A percentile compares a stretch with the other conserved stretches of the same genome.
phyloP scores from a whole-genome alignment of 169 alveolate genomes.

The Cryptosporidium parvum region DNA sequence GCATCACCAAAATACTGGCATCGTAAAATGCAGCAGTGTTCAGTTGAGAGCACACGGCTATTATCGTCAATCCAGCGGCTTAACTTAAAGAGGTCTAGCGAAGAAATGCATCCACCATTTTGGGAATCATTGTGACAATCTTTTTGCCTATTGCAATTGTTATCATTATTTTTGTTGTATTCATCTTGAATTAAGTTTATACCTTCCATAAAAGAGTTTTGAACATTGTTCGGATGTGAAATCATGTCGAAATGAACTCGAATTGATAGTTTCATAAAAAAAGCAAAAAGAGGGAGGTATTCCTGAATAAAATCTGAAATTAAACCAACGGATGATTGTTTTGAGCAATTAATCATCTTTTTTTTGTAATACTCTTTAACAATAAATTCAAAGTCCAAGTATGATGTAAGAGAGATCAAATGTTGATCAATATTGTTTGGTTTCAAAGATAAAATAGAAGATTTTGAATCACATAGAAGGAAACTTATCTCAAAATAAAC shows the following conservation, averaged over 20 bases:
- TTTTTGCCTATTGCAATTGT: not conserved
- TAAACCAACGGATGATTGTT: not conserved
- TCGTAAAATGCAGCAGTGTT: constrained; percentile 50
- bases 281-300: constrained; percentile 26
- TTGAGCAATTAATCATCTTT: not conserved
- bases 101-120: not conserved
- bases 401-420: not conserved
- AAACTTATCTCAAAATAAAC: constrained; percentile 35
- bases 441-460: not conserved
- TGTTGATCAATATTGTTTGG: not conserved
- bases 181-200: not conserved
- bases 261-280: constrained; percentile 24
- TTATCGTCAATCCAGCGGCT: constrained; percentile 34
- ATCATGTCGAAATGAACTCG: constrained; percentile 47
- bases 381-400: constrained; percentile 34
- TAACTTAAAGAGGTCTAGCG: not conserved
- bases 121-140: not conserved
- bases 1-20: constrained; percentile 50
- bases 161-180: not conserved
- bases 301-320: constrained; percentile 32
- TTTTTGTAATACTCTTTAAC: constrained; percentile 2
- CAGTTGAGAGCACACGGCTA: constrained; percentile 39
- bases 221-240: constrained; percentile 46
- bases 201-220: constrained; percentile 16
- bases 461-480: constrained; percentile 9